Conservation (phyloP, 352 stramenopile genomes). For the Thraustochytrium sp. region DNA sequence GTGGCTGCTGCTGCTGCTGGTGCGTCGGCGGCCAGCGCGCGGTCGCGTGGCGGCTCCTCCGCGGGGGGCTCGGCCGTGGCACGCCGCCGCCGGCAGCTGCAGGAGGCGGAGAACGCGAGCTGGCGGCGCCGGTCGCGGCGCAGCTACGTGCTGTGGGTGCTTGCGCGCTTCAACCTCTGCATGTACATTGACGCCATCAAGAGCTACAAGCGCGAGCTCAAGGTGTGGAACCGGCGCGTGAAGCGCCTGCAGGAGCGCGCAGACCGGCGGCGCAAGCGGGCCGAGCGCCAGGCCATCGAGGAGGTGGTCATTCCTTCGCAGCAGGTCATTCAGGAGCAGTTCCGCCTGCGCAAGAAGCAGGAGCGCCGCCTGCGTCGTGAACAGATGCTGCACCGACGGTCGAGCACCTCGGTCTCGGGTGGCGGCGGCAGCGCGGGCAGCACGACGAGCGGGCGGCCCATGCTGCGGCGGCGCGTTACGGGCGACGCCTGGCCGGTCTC, state of each 20-base stretch:
- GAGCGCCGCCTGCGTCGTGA: neutral
- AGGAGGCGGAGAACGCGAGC: neutral
- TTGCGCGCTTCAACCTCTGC: slow-evolving; percentile 15
- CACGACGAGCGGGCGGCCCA: no score
- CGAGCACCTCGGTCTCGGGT: neutral
- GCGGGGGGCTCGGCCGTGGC: neutral
- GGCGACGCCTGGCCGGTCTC: no score
- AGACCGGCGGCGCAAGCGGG: neutral
- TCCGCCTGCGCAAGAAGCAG: slow-evolving; percentile 10
- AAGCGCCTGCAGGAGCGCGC: slow-evolving; percentile 14
- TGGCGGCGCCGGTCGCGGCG: neutral
- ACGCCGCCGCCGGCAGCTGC: neutral
- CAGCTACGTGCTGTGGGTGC: slow-evolving; percentile 12
- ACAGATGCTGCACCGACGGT: neutral
- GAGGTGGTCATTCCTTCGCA: slow-evolving; percentile 4
- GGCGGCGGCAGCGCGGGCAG: neutral
- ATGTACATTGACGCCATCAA: slow-evolving; percentile 41
- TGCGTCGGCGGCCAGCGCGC: no score
- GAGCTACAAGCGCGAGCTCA: slow-evolving; percentile 24
- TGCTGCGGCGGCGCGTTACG: no score
- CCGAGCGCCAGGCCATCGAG: neutral
- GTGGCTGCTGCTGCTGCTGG: no score
- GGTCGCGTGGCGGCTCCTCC: no score
- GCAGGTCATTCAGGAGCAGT: slow-evolving; percentile 18
- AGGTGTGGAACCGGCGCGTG: slow-evolving; percentile 32